Percentiles rank a stretch among this genome's conserved stretches.
Conservation (phyloP, 441 rosid genomes). For the Erysimum cheiri region DNA sequence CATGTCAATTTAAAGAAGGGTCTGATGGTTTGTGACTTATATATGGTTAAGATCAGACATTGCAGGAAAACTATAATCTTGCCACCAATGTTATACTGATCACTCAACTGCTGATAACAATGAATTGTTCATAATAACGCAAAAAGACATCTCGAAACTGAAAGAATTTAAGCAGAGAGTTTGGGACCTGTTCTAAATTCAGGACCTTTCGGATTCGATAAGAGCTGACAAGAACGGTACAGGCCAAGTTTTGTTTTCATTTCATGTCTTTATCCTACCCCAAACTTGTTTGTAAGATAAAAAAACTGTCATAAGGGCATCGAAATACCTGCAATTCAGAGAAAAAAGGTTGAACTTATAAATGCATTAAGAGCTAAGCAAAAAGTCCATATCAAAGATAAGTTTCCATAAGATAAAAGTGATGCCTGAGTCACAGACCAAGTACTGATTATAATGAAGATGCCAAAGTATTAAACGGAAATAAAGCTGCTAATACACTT, state of each 20-base stretch:
- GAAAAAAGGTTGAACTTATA: background rate
- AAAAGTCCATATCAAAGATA: constrained; percentile 8
- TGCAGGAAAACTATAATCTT: background rate
- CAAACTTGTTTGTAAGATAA: constrained; percentile 26
- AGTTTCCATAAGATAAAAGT: background rate
- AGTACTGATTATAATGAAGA: background rate
- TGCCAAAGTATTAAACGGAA: background rate
- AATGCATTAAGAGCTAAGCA: constrained; percentile 13
- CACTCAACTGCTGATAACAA: background rate
- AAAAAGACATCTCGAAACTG: constrained; percentile 9
- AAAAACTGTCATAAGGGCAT: constrained; percentile 49
- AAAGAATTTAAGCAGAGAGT: constrained; percentile 2
- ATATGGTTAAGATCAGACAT: background rate
- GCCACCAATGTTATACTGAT: background rate
- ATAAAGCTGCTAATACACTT: too few relatives aligned
- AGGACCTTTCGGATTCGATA: constrained; percentile 9
- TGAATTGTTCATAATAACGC: background rate
- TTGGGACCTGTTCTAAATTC: constrained; percentile 8
- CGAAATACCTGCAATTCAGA: constrained; percentile 43
- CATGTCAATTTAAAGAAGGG: background rate
- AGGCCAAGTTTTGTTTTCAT: constrained; percentile 12
- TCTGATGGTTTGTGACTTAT: background rate
- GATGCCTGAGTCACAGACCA: constrained; percentile 4
- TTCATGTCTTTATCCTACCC: constrained; percentile 1
- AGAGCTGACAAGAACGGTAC: background rate